Evolutionary conservation across 2,329 filamentous ascomycete species (phyloP), one percentile per base, ranked within the genome.

Genomic region (Boeremia lycopersici): DNA sequence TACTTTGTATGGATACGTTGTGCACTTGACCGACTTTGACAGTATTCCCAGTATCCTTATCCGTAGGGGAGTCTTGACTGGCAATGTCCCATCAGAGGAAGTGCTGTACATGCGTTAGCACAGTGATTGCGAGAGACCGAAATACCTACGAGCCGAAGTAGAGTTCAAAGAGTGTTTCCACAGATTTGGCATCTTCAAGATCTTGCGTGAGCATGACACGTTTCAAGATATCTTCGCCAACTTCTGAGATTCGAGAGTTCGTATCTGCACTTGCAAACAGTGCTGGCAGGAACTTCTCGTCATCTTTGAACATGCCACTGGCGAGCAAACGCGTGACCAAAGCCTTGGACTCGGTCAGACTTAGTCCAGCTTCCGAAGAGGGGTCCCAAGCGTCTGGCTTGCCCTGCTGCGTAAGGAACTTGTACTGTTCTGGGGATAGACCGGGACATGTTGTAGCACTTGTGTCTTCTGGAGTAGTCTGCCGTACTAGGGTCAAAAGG

Each of bases 221-320:
- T 75, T 97, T 99, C 61, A 98, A 76, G 43, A 96, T 85, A 65
- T 96, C 92, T 52, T 97, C 91, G 0, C 90, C 93, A n/a, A 91
- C 79, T n/a, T 89, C 86, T 10, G 90, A 87, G 33, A 97, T 87
- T 8, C 89, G 85, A 31, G 88, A 91, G 61, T 97, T 95, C 1
- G 87, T 79, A 74, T 93, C 93, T 0, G 91, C 88, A 25, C 91
- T 88, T 5, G 93, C 92, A 70, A 90, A 92, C 1, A 98, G 76
- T 0, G 91, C 89, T 0, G 93, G 89, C 11, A 97, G 74, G 64
- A 97, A 91, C 29, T 92, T 87, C 69, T 98, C 90, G 0, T 86
- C 77, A 57, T 97, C 91, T 0, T 80, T 87, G 74, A 99, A 98
- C 6, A 93, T 87, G 4, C 91, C 92, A 68, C 91, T 96, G 2